Evolutionary conservation across 805 yeast species (phyloP).

Genomic region (Yarrowia alimentaria): DNA sequence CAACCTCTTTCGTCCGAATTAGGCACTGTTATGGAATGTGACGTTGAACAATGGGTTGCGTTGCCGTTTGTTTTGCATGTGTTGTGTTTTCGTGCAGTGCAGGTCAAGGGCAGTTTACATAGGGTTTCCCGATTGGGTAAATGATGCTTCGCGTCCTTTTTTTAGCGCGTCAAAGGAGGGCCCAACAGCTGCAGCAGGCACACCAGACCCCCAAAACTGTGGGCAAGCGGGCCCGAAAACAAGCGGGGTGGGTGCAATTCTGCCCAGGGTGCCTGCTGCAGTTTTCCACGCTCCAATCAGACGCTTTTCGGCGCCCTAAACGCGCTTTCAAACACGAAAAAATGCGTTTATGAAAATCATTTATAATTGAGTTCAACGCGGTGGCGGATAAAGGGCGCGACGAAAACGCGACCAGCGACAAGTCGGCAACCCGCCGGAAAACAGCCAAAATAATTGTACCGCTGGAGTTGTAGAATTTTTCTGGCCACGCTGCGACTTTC

Average conservation of each 20-base stretch:
- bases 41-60: neutral
- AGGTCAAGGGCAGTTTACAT: no score
- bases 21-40: slow-evolving; percentile 27
- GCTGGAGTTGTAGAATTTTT: no score
- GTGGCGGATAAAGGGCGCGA: slow-evolving; percentile 4
- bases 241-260: no score
- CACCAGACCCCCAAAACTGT: no score
- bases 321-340: slow-evolving; percentile 9
- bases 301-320: no score
- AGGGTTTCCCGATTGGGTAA: slow-evolving; percentile 23
- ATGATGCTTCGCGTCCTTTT: slow-evolving; percentile 11
- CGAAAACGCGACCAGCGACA: neutral
- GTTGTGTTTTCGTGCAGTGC: slow-evolving; percentile 10
- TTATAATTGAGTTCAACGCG: slow-evolving; percentile 25
- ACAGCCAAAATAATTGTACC: neutral
- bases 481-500: no score
- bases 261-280: no score
- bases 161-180: slow-evolving; percentile 22
- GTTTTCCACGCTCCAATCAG: no score
- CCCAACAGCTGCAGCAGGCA: no score
- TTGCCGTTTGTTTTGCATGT: slow-evolving; percentile 2
- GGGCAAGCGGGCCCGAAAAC: no score
- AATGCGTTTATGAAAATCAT: slow-evolving; percentile 19
- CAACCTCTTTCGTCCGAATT: slow-evolving; percentile 12
- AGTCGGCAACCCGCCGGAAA: neutral